Percentiles rank a stretch among this genome's conserved stretches.
Evolutionary conservation across 75 land plant species (phyloP).

Genomic region (Cunninghamia lanceolata): DNA sequence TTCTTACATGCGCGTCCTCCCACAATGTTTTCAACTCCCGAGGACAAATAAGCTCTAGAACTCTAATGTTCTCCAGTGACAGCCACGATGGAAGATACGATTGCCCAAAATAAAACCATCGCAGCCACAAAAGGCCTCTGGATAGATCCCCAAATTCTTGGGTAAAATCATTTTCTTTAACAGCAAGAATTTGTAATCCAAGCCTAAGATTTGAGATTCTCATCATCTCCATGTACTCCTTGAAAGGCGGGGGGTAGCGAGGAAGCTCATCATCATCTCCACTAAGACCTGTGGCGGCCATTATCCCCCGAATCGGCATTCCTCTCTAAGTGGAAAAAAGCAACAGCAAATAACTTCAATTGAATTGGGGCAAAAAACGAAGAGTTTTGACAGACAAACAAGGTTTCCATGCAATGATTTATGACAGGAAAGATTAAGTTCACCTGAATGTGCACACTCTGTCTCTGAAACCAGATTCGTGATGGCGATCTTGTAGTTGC

Average conservation of each 20-base stretch:
- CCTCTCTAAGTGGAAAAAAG: neutral
- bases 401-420: neutral
- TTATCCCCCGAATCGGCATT: neutral
- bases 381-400: too few species aligned
- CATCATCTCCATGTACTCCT: neutral
- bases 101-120: neutral
- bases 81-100: neutral
- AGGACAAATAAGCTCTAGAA: neutral
- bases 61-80: neutral
- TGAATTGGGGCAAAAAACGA: too few species aligned
- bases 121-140: neutral
- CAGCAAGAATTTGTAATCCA: neutral
- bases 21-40: neutral
- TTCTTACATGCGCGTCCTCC: neutral
- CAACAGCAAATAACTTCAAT: neutral
- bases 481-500: neutral
- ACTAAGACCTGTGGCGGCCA: neutral
- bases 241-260: neutral
- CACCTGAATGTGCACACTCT: neutral
- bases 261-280: neutral
- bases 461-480: neutral
- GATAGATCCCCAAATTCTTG: neutral
- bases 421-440: too few species aligned
- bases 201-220: neutral
- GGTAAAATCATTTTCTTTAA: neutral